phyloP scores from a whole-genome alignment of 2,329 filamentous ascomycete species.

The Apiospora aurea region DNA sequence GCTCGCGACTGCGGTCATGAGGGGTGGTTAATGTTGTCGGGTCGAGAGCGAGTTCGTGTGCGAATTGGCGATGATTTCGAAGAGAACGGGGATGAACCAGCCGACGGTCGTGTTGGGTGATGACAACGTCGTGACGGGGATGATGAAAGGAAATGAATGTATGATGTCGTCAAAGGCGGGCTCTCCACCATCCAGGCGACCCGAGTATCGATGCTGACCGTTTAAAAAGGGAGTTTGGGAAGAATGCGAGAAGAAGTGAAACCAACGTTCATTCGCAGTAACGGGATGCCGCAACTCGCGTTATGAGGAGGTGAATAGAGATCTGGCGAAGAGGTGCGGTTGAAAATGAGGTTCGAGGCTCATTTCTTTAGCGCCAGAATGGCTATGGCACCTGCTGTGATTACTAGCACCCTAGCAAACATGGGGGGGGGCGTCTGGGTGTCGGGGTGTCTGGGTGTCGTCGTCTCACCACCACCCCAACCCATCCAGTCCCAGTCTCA shows the following conservation, averaged over 20 bases:
- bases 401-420: constrained; percentile 18
- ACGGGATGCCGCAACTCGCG: constrained; percentile 17
- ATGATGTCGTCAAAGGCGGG: constrained; percentile 15
- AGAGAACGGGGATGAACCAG: constrained; percentile 1
- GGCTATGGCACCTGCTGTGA: constrained; percentile 16
- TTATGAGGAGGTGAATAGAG: constrained; percentile 13
- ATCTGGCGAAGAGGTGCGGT: constrained; percentile 20
- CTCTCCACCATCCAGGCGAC: constrained; percentile 35
- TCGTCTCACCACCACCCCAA: constrained; percentile 21
- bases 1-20: constrained; percentile 74
- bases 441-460: constrained; percentile 14
- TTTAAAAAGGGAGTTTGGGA: constrained; percentile 4
- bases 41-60: background rate
- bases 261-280: constrained; percentile 4
- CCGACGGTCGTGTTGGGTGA: constrained; percentile 12
- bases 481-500: constrained; percentile 11
- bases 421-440: constrained; percentile 1
- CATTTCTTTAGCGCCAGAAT: constrained; percentile 22
- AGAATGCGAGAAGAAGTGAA: constrained; percentile 24
- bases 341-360: constrained; percentile 21
- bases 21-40: constrained; percentile 35
- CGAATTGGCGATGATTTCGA: background rate
- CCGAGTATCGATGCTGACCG: constrained; percentile 24
- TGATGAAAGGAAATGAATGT: constrained; percentile 20
- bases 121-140: constrained; percentile 33